Evolutionary conservation across 345 rosid genomes (phyloP).

Genomic region (Moricandia arvensis): DNA sequence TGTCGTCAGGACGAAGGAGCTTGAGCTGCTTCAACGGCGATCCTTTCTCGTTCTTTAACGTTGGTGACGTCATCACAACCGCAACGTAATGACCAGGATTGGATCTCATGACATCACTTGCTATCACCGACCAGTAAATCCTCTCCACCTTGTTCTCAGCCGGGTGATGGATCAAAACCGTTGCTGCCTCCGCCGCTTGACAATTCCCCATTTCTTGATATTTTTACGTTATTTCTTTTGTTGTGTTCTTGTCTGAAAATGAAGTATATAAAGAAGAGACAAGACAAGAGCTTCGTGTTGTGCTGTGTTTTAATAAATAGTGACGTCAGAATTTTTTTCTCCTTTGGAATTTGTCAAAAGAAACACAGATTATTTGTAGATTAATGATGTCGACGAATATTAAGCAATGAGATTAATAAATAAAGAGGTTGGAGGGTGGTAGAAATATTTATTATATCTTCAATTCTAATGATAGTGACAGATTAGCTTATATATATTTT

Average conservation of each 20-base stretch:
- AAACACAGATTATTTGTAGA: neutral
- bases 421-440: constrained; percentile 31
- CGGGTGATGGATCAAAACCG: constrained; percentile 80
- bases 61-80: constrained; percentile 54
- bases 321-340: neutral
- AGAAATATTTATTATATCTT: constrained; percentile 5
- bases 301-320: constrained; percentile 7
- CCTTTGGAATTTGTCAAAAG: constrained; percentile 25
- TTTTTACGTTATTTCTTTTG: neutral
- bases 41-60: constrained; percentile 43
- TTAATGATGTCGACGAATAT: constrained; percentile 11
- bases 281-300: neutral
- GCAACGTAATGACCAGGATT: constrained; percentile 90
- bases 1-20: constrained; percentile 76
- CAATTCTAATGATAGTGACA: constrained; percentile 16
- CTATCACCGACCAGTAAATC: constrained; percentile 73
- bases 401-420: constrained; percentile 16
- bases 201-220: constrained; percentile 66
- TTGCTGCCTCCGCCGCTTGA: constrained; percentile 86
- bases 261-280: constrained; percentile 2
- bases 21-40: constrained; percentile 69
- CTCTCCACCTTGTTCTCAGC: constrained; percentile 63
- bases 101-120: constrained; percentile 65
- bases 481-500: too few relatives aligned
- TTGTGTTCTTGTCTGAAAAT: constrained; percentile 21